Base-by-base conservation (phyloP, 139 green algal species). In the Tetradesmus lagerheimii region DNA sequence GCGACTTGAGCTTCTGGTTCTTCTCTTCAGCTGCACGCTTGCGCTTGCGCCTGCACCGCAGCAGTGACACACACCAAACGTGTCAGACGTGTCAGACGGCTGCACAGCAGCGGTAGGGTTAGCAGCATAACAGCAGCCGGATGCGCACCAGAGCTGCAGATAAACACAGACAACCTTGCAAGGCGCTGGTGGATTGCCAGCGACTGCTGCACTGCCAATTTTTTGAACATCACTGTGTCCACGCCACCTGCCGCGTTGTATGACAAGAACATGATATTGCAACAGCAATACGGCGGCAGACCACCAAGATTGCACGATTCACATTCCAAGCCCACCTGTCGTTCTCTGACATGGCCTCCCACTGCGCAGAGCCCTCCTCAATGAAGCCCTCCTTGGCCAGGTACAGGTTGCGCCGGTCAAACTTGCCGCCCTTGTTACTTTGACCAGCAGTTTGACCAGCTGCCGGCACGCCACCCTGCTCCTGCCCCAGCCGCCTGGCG, bases 321-420 rank as follows among this genome's bases (percentile, higher is more conserved):
- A 53, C 4, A 27, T 8, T 45, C 47, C 86, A 45, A 8, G 16
- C 77, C 0, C 89, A 94, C 93, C 92, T 94, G 91, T 99, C 98
- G 20, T 85, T 88, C 47, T 94, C 92, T 15, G 94, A 97, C 94
- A 99, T 96, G 25, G 83, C 92, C 34, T 95, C 67, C 95, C 95
- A 98, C 47, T 94, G 95, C 2, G 90, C 45, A 6, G 94, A 96
- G 6, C 95, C 97, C 89, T 97, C 93, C 64, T 94, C 87, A 80
- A 99, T 98, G 35, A 87, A 35, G 0, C 97, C 97, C 91, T 99
- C 98, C 89, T 97, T 97, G 11, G 95, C 85, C 80, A 99, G 94
- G 88, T 98, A 97, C 50, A 99, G 84, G 91, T 98, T 98, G 31
- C 97, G 92, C 71, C 95, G 95, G 91, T 99, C 96, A 84, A 92